Evolutionary conservation across 2,329 filamentous ascomycete species (phyloP), one percentile per base, ranked within the genome.

Genomic region (Aspergillus awamori): DNA sequence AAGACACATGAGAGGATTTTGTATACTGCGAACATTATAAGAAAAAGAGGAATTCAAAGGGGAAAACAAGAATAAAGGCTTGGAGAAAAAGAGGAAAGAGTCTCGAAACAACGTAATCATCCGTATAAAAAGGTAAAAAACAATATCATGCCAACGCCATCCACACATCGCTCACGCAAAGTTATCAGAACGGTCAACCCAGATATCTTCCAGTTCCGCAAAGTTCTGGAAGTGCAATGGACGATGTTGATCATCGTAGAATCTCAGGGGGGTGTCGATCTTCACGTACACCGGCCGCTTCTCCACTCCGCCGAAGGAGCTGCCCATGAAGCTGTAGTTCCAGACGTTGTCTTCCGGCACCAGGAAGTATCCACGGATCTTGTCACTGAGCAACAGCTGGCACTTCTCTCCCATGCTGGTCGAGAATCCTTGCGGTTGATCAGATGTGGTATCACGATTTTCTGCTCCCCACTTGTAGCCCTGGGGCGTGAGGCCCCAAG

Each of bases 251-350:
- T 93, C 93, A 74, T 90, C 93, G 80, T 99, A 99, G 80, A 97
- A 98, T 8, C 90, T 84, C 64, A 89, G 79, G 17, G 95, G 95
- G 47, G 92, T 96, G 78, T 98, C 96, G 58, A 99, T 88, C 83
- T 95, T 95, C 70, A 98, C 93, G 69, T 93, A 90, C 47, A 97
- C 86, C 3, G 89, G 85, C 81, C 92, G 92, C 87, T 97, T 98
- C 81, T 97, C 93, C 65, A 97, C 85, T 43, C 88, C 88, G 13
- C 89, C 88, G 74, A 98, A 99, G 0, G 88, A 88, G 67, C 89
- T 92, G 58, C 95, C 95, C 88, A 98, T 92, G 83, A 99, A 99
- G 77, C 91, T 95, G 82, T 97, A 99, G 79, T 99, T 99, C 95
- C 95, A 99, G 63, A 90, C 84, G 64, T 88, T 89, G 58, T 89